phyloP scores from a whole-genome alignment of 2,329 filamentous ascomycete genomes.

The Lasiodiplodia sp. region DNA sequence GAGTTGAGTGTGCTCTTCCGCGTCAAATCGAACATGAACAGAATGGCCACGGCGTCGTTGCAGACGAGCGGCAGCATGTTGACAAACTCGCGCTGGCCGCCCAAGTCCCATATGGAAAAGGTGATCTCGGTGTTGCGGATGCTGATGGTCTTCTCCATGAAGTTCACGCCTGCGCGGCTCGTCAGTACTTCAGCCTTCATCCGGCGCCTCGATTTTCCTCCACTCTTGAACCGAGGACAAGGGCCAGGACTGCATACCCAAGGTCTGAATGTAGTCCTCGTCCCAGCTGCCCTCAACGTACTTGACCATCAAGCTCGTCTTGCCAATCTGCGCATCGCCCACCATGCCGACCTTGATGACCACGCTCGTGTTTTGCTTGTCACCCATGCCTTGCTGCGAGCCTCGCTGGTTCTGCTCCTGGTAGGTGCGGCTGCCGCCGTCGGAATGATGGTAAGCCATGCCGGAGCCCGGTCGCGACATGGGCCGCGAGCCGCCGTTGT shows the following conservation, averaged over 20 bases:
- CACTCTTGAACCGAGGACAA: conserved; percentile 16
- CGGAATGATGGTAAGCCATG: conserved; percentile 58
- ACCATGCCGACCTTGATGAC: conserved; percentile 99
- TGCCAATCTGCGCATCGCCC: conserved; percentile 97
- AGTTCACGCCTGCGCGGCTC: conserved; percentile 79
- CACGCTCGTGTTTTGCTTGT: conserved; percentile 67
- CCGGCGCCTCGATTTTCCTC: not conserved
- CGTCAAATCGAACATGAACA: conserved; percentile 99
- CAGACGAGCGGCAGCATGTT: conserved; percentile 99
- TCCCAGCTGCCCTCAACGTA: conserved; percentile 99
- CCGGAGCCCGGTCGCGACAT: conserved; percentile 58
- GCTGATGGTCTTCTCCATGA: conserved; percentile 99
- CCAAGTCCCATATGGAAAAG: conserved; percentile 98
- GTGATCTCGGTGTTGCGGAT: conserved; percentile 99
- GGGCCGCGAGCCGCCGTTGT: conserved; percentile 33
- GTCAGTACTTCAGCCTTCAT: conserved; percentile 32
- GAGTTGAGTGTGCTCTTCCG: conserved; percentile 98
- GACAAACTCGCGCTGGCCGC: conserved; percentile 97
- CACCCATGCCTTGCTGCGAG: conserved; percentile 45
- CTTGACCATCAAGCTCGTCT: conserved; percentile 99
- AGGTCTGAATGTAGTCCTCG: conserved; percentile 98
- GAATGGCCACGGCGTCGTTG: conserved; percentile 96
- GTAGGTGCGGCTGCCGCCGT: conserved; percentile 50
- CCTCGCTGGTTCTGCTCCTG: conserved; percentile 57
- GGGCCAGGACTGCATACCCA: conserved; percentile 62